A percentile compares a stretch with the other conserved stretches of the same genome.
Evolutionary conservation across 176 grass and related monocot genomes (phyloP).

Genomic region (Themeda triandra): DNA sequence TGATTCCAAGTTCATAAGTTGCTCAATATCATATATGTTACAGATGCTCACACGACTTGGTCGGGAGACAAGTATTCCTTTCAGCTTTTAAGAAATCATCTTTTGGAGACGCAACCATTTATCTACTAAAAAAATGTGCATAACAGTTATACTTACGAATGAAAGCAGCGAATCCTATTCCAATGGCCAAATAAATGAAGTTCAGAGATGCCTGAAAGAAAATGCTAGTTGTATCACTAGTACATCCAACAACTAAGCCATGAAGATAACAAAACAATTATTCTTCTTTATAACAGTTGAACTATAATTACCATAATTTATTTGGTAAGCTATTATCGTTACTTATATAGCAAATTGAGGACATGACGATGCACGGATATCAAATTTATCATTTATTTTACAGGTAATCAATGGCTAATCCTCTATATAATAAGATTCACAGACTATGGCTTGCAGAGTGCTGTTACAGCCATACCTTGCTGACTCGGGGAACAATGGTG

Average conservation of each 20-base stretch:
- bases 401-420: neutral
- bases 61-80: neutral
- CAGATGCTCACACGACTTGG: neutral
- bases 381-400: neutral
- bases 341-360: neutral
- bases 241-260: neutral
- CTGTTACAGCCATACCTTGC: constrained; percentile 19
- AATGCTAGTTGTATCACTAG: neutral
- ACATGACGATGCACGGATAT: neutral
- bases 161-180: constrained; percentile 24
- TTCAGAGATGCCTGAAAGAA: constrained; percentile 43
- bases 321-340: neutral
- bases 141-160: constrained; percentile 30
- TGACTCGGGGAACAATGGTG: constrained; percentile 30
- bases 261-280: neutral
- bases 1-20: neutral
- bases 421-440: neutral
- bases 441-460: neutral
- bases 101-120: neutral
- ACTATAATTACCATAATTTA: neutral
- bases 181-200: constrained; percentile 51
- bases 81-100: neutral
- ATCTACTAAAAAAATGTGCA: neutral
- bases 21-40: neutral
- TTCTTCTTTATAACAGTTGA: neutral